Conservation (phyloP, 202 grass and related monocot genomes). For the Setaria viridis region DNA sequence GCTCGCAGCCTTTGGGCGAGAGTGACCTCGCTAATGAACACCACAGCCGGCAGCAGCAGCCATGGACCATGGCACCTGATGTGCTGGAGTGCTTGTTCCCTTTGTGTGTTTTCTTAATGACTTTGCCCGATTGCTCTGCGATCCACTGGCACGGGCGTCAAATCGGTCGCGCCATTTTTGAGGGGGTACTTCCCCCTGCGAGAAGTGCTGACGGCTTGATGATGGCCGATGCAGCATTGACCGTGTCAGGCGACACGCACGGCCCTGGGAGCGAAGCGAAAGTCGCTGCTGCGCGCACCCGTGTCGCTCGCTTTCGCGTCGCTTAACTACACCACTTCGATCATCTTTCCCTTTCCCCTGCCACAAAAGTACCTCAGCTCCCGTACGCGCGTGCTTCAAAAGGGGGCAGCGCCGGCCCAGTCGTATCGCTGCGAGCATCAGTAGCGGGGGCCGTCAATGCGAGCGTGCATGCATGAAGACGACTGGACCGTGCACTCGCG, state of each 20-base stretch:
- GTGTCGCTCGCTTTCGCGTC: neutral
- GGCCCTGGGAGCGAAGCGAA: neutral
- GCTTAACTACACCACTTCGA: neutral
- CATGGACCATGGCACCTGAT: slow-evolving; percentile 3
- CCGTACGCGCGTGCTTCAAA: slow-evolving; percentile 44
- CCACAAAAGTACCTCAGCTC: slow-evolving; percentile 11
- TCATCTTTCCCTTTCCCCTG: slow-evolving; percentile 18
- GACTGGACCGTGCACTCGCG: slow-evolving; percentile 5
- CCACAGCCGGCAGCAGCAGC: neutral
- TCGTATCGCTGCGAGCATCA: slow-evolving; percentile 3
- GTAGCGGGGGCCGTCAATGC: neutral
- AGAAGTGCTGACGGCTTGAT: neutral
- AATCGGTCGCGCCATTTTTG: slow-evolving; percentile 38
- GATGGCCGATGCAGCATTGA: slow-evolving; percentile 33
- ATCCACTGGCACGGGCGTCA: slow-evolving; percentile 17
- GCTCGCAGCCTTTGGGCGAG: neutral
- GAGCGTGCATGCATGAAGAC: neutral
- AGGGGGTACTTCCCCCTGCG: neutral
- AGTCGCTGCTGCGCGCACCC: slow-evolving; percentile 10
- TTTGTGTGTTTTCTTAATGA: neutral
- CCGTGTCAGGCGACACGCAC: slow-evolving; percentile 41
- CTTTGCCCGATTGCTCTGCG: neutral
- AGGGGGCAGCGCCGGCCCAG: neutral
- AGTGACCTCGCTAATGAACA: neutral
- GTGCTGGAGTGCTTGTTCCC: neutral